A percentile compares a stretch with the other conserved stretches of the same genome.
These are phyloP conservation scores for Ormosia semicastrata DNA, from an alignment of 306 rosid species.

Conservation along the genomic window DNA sequence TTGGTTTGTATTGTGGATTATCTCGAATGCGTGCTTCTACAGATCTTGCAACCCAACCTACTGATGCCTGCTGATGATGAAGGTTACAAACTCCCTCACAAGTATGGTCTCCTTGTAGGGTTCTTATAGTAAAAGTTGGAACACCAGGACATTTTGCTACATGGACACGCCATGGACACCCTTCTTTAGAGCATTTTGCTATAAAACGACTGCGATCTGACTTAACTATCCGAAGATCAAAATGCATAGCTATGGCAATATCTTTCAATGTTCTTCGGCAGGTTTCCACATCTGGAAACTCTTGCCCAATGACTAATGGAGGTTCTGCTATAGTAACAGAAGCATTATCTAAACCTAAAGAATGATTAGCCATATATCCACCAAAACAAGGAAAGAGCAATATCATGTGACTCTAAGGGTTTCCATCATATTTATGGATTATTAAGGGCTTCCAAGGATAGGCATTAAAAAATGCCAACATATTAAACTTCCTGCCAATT, in stretches of 20 bases:
- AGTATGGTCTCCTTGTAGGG: conserved; percentile 89
- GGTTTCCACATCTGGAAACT: conserved; percentile 95
- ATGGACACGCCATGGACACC: conserved; percentile 99
- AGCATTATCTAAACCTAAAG: conserved; percentile 48
- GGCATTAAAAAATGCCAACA: conserved; percentile 36
- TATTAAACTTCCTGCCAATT: conserved; percentile 36
- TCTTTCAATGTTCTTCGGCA: conserved; percentile 96
- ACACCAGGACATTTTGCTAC: conserved; percentile 98
- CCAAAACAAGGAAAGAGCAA: conserved; percentile 34
- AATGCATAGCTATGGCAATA: conserved; percentile 92
- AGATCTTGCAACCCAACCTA: conserved; percentile 99
- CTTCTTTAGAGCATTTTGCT: conserved; percentile 99
- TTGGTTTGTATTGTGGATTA: conserved; percentile 93
- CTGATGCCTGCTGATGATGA: conserved; percentile 99
- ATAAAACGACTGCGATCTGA: conserved; percentile 98
- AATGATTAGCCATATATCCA: conserved; percentile 67
- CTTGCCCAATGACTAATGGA: conserved; percentile 81
- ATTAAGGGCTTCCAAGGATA: conserved; percentile 30
- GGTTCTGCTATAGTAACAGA: conserved; percentile 47
- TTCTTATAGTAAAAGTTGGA: conserved; percentile 89
- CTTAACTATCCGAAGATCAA: conserved; percentile 96
- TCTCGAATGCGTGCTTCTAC: conserved; percentile 94
- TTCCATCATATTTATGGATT: conserved; percentile 41
- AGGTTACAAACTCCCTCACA: conserved; percentile 95
- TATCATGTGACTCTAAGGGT: conserved; percentile 50